These are phyloP conservation scores for Coix lacrymajobi DNA, from an alignment of 176 grass and related monocot species.

Conservation along the genomic window DNA sequence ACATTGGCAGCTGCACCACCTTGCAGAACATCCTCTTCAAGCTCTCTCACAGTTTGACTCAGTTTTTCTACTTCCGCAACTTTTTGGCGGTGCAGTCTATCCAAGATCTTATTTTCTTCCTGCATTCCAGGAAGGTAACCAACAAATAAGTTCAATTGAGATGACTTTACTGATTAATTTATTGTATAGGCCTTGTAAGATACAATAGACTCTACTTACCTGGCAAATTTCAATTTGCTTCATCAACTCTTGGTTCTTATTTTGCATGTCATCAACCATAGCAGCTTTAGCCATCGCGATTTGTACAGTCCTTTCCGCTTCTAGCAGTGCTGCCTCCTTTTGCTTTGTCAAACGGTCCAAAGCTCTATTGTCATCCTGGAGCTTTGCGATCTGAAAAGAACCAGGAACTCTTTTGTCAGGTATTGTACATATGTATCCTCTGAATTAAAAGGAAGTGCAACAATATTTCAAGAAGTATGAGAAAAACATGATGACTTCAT, in stretches of 20 bases:
- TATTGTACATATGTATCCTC: background rate
- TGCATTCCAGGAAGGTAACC: slow-evolving; percentile 15
- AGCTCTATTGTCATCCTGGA: slow-evolving; percentile 95
- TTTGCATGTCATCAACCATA: slow-evolving; percentile 97
- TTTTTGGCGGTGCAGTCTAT: slow-evolving; percentile 87
- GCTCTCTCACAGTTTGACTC: slow-evolving; percentile 85
- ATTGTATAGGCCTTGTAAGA: background rate
- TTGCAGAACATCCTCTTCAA: slow-evolving; percentile 93
- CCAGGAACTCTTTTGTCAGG: slow-evolving; percentile 8
- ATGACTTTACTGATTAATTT: background rate
- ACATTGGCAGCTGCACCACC: slow-evolving; percentile 95
- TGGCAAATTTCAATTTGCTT: slow-evolving; percentile 99
- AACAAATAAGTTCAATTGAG: background rate
- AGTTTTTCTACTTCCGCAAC: slow-evolving; percentile 94
- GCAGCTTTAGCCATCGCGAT: slow-evolving; percentile 90
- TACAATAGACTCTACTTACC: slow-evolving; percentile 31
- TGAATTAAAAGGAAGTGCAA: background rate
- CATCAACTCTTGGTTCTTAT: slow-evolving; percentile 96
- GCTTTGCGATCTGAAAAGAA: slow-evolving; percentile 77
- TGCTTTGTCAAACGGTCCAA: slow-evolving; percentile 91
- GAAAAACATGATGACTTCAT: slow-evolving; percentile 5
- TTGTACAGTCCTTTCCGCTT: slow-evolving; percentile 90
- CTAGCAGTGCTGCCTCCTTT: slow-evolving; percentile 89
- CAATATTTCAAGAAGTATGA: background rate
- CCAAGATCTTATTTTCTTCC: slow-evolving; percentile 99